Evolutionary conservation across 192 early-diverging fungal species (phyloP).

Genomic region (Umbelopsis ramanniana): DNA sequence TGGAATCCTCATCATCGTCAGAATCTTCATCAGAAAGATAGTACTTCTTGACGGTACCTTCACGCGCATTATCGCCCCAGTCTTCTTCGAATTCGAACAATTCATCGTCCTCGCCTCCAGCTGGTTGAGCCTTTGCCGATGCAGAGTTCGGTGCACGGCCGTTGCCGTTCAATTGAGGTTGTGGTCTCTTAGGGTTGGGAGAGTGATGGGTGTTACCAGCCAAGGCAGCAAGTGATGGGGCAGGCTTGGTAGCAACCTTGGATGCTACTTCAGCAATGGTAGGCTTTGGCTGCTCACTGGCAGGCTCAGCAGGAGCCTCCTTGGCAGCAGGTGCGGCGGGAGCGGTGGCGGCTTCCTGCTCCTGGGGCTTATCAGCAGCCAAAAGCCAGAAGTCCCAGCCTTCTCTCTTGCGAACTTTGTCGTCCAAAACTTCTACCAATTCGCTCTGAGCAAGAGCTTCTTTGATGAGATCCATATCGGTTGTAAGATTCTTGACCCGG

Average conservation of each 20-base stretch:
- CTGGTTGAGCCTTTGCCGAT: not conserved
- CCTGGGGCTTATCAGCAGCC: conserved; percentile 42
- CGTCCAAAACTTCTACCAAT: conserved; percentile 35
- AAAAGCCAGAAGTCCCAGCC: conserved; percentile 92
- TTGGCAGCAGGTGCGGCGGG: not conserved
- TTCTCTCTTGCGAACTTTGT: conserved; percentile 67
- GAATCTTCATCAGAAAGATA: conserved; percentile 50
- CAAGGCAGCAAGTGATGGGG: conserved; percentile 31
- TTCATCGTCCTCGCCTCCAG: conserved; percentile 70
- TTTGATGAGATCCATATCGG: conserved; percentile 67
- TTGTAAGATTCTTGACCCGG: conserved; percentile 76
- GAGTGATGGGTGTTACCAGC: conserved; percentile 22
- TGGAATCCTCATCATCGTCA: conserved; percentile 71
- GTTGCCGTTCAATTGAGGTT: not conserved
- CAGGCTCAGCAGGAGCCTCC: conserved; percentile 20
- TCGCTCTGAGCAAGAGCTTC: conserved; percentile 55
- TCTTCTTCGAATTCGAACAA: conserved; percentile 89
- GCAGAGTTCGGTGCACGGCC: not conserved
- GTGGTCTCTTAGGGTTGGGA: conserved; percentile 4
- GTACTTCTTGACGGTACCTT: conserved; percentile 55
- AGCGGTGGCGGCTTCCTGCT: conserved; percentile 13
- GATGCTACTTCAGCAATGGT: conserved; percentile 24
- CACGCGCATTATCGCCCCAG: conserved; percentile 57
- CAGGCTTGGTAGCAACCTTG: conserved; percentile 21
- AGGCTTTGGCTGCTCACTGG: not conserved